These are phyloP conservation scores for Heliophila coronopifolia DNA, from an alignment of 441 rosid species.

Conservation along the genomic window DNA sequence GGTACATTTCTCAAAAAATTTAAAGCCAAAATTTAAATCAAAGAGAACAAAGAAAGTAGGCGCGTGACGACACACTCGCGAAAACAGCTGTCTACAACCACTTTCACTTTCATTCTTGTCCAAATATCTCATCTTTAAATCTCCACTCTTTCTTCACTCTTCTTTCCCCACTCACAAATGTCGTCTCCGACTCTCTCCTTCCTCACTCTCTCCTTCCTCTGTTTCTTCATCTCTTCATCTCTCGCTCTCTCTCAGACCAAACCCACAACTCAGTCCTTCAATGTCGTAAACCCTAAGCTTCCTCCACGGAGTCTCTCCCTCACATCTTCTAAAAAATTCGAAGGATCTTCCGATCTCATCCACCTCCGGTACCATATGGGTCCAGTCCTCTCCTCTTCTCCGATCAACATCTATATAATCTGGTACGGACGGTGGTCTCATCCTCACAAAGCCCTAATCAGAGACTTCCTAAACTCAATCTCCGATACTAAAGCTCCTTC, in stretches of 20 bases:
- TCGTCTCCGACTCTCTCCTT: too few species aligned
- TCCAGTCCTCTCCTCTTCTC: constrained; percentile 80
- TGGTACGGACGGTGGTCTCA: constrained; percentile 89
- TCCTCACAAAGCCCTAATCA: constrained; percentile 72
- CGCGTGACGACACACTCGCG: too few species aligned
- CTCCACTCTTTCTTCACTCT: too few species aligned
- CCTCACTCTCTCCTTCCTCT: not conserved
- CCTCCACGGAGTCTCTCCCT: constrained; percentile 27
- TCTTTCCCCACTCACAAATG: too few species aligned
- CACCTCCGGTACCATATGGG: constrained; percentile 92
- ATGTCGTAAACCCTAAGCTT: constrained; percentile 31
- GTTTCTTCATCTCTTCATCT: not conserved
- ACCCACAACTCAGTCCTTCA: not conserved
- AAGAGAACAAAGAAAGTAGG: too few species aligned
- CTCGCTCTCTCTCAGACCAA: not conserved
- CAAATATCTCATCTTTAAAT: too few species aligned
- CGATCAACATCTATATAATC: constrained; percentile 71
- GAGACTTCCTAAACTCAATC: constrained; percentile 77
- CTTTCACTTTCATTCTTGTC: too few species aligned
- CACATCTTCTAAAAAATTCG: constrained; percentile 26
- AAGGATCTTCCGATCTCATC: constrained; percentile 45
- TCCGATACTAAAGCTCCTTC: constrained; percentile 51
- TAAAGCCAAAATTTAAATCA: too few species aligned
- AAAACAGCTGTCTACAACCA: too few species aligned
- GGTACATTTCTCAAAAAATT: too few species aligned